Base-by-base conservation (phyloP, 1,284 basidiomycete genomes). In the Spongiforma sp. region DNA sequence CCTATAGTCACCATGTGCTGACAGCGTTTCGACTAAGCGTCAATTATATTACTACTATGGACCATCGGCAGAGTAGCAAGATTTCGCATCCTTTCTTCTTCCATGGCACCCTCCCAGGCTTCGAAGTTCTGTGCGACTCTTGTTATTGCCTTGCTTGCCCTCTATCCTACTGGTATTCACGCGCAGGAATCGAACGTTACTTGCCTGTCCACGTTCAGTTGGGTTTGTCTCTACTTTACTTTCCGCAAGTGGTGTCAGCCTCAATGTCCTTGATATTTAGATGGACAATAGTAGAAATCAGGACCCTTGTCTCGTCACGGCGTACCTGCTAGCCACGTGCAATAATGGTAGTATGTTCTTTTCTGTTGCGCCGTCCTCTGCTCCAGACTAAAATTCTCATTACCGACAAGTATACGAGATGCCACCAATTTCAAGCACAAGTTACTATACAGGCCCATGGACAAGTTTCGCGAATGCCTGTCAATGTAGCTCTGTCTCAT, bases 311-410 rank as follows among this genome's bases (percentile, higher is more conserved):
- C 9, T 73, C 6, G 63, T 82, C 39, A 55, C 72, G 11, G 74
- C 79, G 4, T 80, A 77, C 65, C 59, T 79, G 5, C 62, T 69
- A 53, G 73, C 71, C 30, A 73, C 64, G 1, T 82, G 80, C 48
- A 65, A 62, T 21, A 65, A 41, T 56, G 75, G 72, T 32, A 55
- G 79, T 81, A 60, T 39, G 77, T 68, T n/a, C 28, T 57, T n/a
- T 24, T 57, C 36, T 33, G 17, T 26, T 36, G 59, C 48, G 50
- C 60, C n/a, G n/a, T n/a, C n/a, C n/a, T n/a, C 46, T 55, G 17
- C 19, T 33, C 55, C 53, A 79, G 78, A 65, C 57, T 77, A 64
- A 37, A 52, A 43, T 33, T 30, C 77, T 1, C 3, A 26, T 17
- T 10, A 68, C 43, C 70, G 79, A 28, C 62, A 63, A 12, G 0